Percentiles rank a stretch among this genome's conserved stretches.
Conservation (phyloP, 768 basidiomycete genomes). For the Mycena indigotica region DNA sequence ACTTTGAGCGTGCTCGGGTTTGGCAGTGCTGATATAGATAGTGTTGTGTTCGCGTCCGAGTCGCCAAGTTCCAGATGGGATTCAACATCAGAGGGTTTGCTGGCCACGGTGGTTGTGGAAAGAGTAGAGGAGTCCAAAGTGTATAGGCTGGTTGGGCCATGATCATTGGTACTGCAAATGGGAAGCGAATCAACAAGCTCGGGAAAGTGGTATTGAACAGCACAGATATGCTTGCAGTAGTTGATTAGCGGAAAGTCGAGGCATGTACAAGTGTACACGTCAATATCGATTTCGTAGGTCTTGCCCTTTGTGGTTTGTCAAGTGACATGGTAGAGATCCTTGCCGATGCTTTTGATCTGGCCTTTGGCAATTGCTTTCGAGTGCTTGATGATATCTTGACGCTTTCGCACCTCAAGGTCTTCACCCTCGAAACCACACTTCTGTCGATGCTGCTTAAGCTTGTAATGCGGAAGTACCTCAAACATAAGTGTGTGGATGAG, state of each 20-base stretch:
- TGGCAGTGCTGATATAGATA: too few species aligned
- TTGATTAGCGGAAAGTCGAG: constrained; percentile 11
- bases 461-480: constrained; percentile 11
- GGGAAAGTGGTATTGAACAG: constrained; percentile 9
- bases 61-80: too few species aligned
- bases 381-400: neutral
- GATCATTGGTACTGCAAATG: too few species aligned
- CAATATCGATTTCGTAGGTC: constrained; percentile 6
- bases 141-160: too few species aligned
- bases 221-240: constrained; percentile 20
- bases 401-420: constrained; percentile 5
- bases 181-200: too few species aligned
- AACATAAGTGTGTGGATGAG: constrained; percentile 13
- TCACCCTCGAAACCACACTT: constrained; percentile 19
- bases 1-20: too few species aligned
- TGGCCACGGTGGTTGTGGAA: too few species aligned
- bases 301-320: neutral
- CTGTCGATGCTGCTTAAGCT: constrained; percentile 11
- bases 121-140: too few species aligned
- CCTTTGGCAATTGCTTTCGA: neutral
- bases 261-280: constrained; percentile 6
- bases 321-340: neutral
- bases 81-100: too few species aligned
- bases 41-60: too few species aligned
- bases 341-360: neutral